Conservation (phyloP, 2,329 filamentous ascomycete genomes). For the Fusarium sp. region DNA sequence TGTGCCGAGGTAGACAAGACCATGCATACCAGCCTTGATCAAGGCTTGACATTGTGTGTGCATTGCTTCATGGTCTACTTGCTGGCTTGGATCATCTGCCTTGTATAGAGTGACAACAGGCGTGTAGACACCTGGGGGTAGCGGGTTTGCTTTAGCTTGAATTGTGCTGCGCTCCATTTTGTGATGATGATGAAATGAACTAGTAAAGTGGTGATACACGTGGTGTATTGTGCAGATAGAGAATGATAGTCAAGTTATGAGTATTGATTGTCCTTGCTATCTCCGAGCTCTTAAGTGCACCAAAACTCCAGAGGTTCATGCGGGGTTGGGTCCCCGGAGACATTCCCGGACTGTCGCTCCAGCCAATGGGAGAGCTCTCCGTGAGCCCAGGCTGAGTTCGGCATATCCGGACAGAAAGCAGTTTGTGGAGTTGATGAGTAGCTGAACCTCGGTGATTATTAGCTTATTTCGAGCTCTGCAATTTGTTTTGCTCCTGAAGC, state of each 20-base stretch:
- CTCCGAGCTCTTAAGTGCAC: slow-evolving; percentile 19
- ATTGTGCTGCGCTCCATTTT: slow-evolving; percentile 51
- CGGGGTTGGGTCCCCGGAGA: slow-evolving; percentile 4
- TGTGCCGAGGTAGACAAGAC: slow-evolving; percentile 62
- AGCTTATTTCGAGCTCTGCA: slow-evolving; percentile 21
- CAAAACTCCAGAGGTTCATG: not conserved
- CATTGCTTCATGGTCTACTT: slow-evolving; percentile 61
- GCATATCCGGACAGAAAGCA: not conserved
- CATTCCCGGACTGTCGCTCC: not conserved
- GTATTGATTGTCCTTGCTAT: slow-evolving; percentile 6
- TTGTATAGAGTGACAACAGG: slow-evolving; percentile 63
- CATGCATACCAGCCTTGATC: slow-evolving; percentile 59
- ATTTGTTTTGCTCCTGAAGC: not conserved
- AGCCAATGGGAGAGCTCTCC: slow-evolving; percentile 26
- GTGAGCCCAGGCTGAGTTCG: not conserved
- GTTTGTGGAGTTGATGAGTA: not conserved
- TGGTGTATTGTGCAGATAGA: not conserved
- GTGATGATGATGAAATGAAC: not conserved
- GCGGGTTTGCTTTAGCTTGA: slow-evolving; percentile 53
- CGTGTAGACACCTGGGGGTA: slow-evolving; percentile 61
- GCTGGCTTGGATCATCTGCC: slow-evolving; percentile 54
- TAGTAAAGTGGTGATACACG: not conserved
- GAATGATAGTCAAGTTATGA: not conserved
- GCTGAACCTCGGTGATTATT: not conserved
- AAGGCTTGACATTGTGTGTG: slow-evolving; percentile 59